phyloP scores from a whole-genome alignment of 192 early-diverging fungal genomes.

The Diversispora eburnea region DNA sequence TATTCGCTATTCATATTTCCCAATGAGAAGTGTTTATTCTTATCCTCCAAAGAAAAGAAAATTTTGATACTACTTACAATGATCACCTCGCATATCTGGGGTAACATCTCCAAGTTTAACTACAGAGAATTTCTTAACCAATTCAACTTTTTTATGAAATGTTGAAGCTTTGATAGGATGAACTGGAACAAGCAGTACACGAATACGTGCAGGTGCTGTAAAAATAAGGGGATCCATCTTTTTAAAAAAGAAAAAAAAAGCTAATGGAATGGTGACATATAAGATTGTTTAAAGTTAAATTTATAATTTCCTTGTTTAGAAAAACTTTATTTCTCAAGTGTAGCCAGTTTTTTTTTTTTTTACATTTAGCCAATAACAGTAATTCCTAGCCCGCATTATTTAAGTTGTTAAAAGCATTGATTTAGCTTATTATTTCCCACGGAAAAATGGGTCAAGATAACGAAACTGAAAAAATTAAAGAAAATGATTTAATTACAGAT shows the following conservation, averaged over 20 bases:
- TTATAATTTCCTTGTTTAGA: no score
- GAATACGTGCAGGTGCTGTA: conserved; percentile 51
- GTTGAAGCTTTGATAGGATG: conserved; percentile 57
- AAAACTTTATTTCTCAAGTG: no score
- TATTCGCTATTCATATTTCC: not conserved
- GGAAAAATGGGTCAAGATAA: no score
- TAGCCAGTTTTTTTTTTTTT: no score
- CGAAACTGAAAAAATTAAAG: no score
- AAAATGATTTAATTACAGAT: no score
- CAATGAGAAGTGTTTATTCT: not conserved
- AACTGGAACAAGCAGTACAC: conserved; percentile 71
- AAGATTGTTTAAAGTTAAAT: not conserved
- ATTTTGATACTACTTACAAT: conserved; percentile 32
- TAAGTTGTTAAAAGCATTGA: no score
- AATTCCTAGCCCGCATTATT: no score
- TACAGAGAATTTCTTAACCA: conserved; percentile 60
- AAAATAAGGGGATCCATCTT: conserved; percentile 48
- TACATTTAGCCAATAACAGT: no score
- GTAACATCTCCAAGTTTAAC: conserved; percentile 67
- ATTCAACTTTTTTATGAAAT: conserved; percentile 64
- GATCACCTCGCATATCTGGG: conserved; percentile 51
- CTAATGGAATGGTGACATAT: not conserved
- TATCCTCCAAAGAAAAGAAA: not conserved
- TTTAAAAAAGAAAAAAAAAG: not conserved
- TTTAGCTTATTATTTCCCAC: no score